Conservation (phyloP, 1,139 yeast species). For the Hemisphaericaspora xylanilytica region DNA sequence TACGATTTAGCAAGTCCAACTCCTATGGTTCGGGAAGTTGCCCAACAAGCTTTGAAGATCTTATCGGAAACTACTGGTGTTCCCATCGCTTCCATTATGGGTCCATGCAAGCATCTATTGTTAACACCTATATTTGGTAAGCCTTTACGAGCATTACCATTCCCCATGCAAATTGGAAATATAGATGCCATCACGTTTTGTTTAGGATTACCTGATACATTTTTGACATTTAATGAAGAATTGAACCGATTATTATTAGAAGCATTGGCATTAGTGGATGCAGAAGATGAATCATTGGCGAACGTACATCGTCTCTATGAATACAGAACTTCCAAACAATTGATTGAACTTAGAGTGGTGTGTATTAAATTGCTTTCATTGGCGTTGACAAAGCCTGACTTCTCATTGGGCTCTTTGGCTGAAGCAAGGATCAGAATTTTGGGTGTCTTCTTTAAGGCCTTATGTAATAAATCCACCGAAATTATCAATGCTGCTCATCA, state of each 20-base stretch:
- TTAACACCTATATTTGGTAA: constrained; percentile 94
- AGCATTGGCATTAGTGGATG: constrained; percentile 92
- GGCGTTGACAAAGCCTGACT: constrained; percentile 80
- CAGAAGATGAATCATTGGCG: constrained; percentile 93
- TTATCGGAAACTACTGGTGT: constrained; percentile 70
- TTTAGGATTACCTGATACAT: constrained; percentile 73
- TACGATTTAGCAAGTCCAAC: constrained; percentile 92
- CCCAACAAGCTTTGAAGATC: constrained; percentile 67
- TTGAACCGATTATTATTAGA: constrained; percentile 80
- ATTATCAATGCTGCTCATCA: constrained; percentile 92
- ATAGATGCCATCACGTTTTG: constrained; percentile 95
- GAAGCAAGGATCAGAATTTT: constrained; percentile 81
- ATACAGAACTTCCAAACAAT: constrained; percentile 81
- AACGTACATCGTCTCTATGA: constrained; percentile 84
- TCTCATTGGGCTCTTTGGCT: constrained; percentile 73
- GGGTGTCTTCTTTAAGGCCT: constrained; percentile 91
- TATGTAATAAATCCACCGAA: constrained; percentile 80
- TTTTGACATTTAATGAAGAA: constrained; percentile 85
- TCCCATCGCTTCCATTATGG: constrained; percentile 70
- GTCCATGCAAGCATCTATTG: constrained; percentile 77
- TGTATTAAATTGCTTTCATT: constrained; percentile 81
- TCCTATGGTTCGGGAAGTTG: constrained; percentile 75
- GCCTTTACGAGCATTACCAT: constrained; percentile 93
- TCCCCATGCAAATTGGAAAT: constrained; percentile 98
- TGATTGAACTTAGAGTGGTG: constrained; percentile 81